Conservation (phyloP, 768 basidiomycete species). For the Mycena leptocephala region DNA sequence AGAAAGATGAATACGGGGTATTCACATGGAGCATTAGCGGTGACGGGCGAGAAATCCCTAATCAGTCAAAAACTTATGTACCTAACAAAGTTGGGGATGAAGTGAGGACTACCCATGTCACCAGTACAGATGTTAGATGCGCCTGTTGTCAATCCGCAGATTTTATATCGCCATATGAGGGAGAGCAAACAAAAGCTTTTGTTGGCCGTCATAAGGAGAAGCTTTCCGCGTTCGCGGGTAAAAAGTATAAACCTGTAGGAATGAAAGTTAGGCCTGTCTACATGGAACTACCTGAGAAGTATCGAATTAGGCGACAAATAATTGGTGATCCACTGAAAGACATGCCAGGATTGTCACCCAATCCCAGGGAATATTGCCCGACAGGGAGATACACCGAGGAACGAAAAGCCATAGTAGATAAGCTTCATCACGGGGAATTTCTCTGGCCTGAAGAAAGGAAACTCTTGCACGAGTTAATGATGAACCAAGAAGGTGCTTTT, state of each 20-base stretch:
- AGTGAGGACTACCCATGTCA: not conserved
- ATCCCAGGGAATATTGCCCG: not conserved
- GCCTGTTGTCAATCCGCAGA: not conserved
- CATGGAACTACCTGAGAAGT: not conserved
- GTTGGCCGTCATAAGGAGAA: no score
- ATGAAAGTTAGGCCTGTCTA: slow-evolving; percentile 38
- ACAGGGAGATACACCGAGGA: not conserved
- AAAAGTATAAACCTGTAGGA: slow-evolving; percentile 41
- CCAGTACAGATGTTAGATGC: not conserved
- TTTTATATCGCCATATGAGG: not conserved
- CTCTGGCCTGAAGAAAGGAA: not conserved
- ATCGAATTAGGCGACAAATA: not conserved
- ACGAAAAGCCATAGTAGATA: not conserved
- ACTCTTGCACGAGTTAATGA: not conserved
- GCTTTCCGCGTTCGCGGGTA: not conserved
- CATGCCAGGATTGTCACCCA: not conserved
- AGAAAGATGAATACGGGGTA: not conserved
- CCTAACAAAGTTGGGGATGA: not conserved
- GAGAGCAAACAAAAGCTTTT: not conserved
- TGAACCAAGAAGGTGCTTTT: not conserved
- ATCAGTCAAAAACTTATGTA: not conserved
- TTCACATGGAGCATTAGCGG: not conserved
- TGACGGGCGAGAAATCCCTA: not conserved
- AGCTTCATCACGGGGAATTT: not conserved
- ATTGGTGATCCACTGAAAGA: not conserved